Evolutionary conservation across 768 basidiomycete species (phyloP), one percentile per base, ranked within the genome.

Genomic region (Glaciozyma antarctica): DNA sequence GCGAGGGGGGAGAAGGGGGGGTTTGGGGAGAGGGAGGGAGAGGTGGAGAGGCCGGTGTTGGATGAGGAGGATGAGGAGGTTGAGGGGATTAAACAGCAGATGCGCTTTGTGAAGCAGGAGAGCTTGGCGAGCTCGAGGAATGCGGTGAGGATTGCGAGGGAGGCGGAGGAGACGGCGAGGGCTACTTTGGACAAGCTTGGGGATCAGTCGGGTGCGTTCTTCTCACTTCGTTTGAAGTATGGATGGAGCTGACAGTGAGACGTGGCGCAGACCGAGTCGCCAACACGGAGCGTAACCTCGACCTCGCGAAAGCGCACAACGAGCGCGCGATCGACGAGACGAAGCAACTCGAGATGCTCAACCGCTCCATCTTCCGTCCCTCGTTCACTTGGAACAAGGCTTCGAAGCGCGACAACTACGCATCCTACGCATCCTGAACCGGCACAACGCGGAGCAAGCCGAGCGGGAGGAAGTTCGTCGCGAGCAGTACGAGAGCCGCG

Each of bases 61-160:
- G 41, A 54, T n/a, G 71, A 67, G 60, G 73, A 67, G 64, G 71
- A 71, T 45, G 68, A 69, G 60, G 72, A 68, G 58, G 71, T 68
- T 8, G 94, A 99, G 78, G 90, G 86, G 30, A 97, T 99, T 78
- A 97, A 95, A 78, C 84, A 89, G 73, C 86, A 92, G 77, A 91
- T 88, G 65, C 82, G 85, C 63, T 88, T 83, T 73, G 75, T 87
- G 67, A 98, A 99, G 78, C 91, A 97, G 77, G 93, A 97, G 72
- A 87, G 85, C 74, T 86, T 93, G 55, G 85, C 84, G 61, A 87
- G 88, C 21, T 88, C 91, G 1, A 80, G 93, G 72, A 97, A 98
- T 77, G 94, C 94, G 17, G 81, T 99, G 59, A 82, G 91, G 51
- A 81, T 97, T 75, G 94, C 93, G 47, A 81, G 86, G n/a, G 92